phyloP scores from a whole-genome alignment of 495 filamentous ascomycete genomes.

The Astrothelium subdiscretum region DNA sequence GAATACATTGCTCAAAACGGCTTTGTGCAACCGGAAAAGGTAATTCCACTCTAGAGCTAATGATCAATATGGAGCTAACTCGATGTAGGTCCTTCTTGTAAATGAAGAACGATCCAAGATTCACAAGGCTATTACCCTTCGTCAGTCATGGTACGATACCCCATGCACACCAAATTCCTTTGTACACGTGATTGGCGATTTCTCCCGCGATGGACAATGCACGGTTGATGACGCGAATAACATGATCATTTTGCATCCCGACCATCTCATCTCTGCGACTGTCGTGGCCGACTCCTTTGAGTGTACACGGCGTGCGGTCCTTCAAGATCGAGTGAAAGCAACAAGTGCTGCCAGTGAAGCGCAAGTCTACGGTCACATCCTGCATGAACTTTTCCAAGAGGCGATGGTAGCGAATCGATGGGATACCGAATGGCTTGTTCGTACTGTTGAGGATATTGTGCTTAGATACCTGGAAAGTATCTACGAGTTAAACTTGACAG shows the following conservation, averaged over 20 bases:
- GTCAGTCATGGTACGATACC: constrained; percentile 76
- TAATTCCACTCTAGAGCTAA: constrained; percentile 25
- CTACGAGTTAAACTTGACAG: constrained; percentile 66
- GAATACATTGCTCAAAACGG: constrained; percentile 53
- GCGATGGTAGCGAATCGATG: constrained; percentile 76
- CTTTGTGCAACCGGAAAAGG: constrained; percentile 56
- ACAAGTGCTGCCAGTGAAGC: constrained; percentile 63
- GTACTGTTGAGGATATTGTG: constrained; percentile 52
- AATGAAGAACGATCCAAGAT: constrained; percentile 57
- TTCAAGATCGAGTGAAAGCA: constrained; percentile 87
- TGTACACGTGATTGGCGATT: constrained; percentile 77
- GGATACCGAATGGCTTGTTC: constrained; percentile 52
- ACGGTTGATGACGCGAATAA: constrained; percentile 68
- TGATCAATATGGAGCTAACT: not conserved
- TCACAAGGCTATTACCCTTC: constrained; percentile 59
- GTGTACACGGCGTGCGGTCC: constrained; percentile 76
- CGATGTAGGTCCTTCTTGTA: constrained; percentile 58
- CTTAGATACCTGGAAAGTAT: constrained; percentile 70
- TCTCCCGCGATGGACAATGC: constrained; percentile 51
- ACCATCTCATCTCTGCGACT: constrained; percentile 88
- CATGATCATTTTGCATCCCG: constrained; percentile 86
- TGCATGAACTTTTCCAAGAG: constrained; percentile 91
- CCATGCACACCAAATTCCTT: constrained; percentile 59
- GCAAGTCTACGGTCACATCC: constrained; percentile 77
- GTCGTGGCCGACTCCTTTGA: constrained; percentile 87